phyloP scores from a whole-genome alignment of 2,329 filamentous ascomycete genomes.

The Rutstroemia sp. region DNA sequence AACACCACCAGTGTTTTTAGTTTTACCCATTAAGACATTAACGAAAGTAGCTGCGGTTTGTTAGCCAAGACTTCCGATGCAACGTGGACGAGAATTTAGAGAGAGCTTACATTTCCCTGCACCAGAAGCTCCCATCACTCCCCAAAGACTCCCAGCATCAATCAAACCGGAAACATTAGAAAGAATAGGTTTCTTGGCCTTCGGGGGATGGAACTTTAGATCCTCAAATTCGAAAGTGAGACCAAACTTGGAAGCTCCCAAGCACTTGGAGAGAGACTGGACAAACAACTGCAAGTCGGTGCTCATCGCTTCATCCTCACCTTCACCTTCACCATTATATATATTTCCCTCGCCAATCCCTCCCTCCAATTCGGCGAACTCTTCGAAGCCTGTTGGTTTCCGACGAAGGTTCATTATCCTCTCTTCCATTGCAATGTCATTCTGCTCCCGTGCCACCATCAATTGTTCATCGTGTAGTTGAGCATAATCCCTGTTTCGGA shows the following conservation, averaged over 20 bases:
- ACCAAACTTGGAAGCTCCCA: constrained; percentile 43
- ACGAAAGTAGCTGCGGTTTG: constrained; percentile 40
- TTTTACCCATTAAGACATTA: constrained; percentile 55
- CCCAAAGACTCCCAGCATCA: constrained; percentile 45
- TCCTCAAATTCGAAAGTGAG: constrained; percentile 46
- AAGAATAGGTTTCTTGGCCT: constrained; percentile 38
- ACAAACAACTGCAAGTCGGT: constrained; percentile 42
- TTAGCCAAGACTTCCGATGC: constrained; percentile 6
- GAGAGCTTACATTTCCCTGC: constrained; percentile 41
- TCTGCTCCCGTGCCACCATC: background rate
- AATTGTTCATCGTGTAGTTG: constrained; percentile 22
- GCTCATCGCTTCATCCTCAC: constrained; percentile 26
- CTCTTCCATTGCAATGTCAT: constrained; percentile 14
- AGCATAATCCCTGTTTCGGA: constrained; percentile 25
- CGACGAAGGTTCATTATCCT: constrained; percentile 10
- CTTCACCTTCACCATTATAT: constrained; percentile 12
- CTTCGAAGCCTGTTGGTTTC: constrained; percentile 17
- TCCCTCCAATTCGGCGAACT: constrained; percentile 7
- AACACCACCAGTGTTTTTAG: constrained; percentile 40
- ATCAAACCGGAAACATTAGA: constrained; percentile 48
- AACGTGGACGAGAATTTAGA: background rate
- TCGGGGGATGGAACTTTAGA: constrained; percentile 41
- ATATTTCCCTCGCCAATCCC: constrained; percentile 13
- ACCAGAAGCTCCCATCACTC: constrained; percentile 53
- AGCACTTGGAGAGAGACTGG: constrained; percentile 44